Evolutionary conservation across 2,329 filamentous ascomycete species (phyloP), one percentile per base, ranked within the genome.

Genomic region (Lachnellula suecica): DNA sequence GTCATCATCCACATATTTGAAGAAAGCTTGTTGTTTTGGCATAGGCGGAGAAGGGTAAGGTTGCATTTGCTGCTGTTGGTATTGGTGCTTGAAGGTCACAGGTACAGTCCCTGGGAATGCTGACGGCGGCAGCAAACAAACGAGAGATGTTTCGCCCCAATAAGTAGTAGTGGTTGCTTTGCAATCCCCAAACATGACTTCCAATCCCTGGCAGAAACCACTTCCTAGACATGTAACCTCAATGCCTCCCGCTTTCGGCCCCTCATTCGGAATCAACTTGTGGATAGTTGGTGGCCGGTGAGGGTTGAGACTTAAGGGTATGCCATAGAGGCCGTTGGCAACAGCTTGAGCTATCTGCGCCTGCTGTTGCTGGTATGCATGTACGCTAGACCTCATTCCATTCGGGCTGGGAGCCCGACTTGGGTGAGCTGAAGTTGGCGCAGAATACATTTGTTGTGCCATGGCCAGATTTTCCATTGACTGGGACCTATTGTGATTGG

Each of bases 211-310:
- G 58, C 84, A 86, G 67, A 96, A 96, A 13, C 86, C 84, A 58
- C 85, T 88, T 17, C 92, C 91, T 8, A 96, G 76, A 51, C 94
- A 82, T 0, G 89, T 93, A 3, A 96, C 90, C 68, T 97, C 91
- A 47, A 90, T 91, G 38, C 91, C 91, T 53, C 91, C 91, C 31
- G 83, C 83, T 53, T 85, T 89, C 6, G 91, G 89, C 0, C 91
- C 91, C 68, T 95, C 89, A 25, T 80, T 81, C 0, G 92, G 91
- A 31, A 94, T 89, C 56, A 96, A 79, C 68, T 92, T 93, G 67
- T 90, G 86, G 20, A 95, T 93, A 17, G 81, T 80, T 1, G 86
- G 82, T 2, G 80, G 75, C 25, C 78, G 72, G n/a, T 78, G 72
- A 40, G 77, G 74, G 44, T 74, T 74, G 50, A 79, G 71, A 7